Conservation (phyloP, 2,329 filamentous ascomycete genomes). For the Graphilbum sp. region DNA sequence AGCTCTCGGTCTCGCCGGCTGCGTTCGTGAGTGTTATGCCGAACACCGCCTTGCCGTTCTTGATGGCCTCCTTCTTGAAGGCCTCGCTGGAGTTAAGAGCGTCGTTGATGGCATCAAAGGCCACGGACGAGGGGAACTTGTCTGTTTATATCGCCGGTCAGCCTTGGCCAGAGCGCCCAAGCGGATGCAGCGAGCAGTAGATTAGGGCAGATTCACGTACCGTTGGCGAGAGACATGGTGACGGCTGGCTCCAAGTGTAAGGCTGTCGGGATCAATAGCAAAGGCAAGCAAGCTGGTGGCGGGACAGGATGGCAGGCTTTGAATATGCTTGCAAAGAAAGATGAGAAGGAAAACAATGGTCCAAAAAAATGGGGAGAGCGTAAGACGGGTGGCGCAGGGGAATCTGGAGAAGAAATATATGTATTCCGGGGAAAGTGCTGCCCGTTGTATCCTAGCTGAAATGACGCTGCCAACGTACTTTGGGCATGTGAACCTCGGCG, state of each 20-base stretch:
- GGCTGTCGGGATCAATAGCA: no score
- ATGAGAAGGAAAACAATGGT: neutral
- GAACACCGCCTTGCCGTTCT: constrained; percentile 75
- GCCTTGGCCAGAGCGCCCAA: neutral
- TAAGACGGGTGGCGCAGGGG: neutral
- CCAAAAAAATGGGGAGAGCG: neutral
- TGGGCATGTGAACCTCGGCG: constrained; percentile 8
- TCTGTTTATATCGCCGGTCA: constrained; percentile 32
- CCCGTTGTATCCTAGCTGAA: neutral
- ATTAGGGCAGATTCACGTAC: no score
- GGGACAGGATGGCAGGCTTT: neutral
- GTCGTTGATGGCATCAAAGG: constrained; percentile 75
- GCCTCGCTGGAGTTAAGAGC: constrained; percentile 52
- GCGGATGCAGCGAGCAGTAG: neutral
- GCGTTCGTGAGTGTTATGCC: constrained; percentile 86
- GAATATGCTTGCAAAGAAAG: neutral
- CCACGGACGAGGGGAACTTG: constrained; percentile 75
- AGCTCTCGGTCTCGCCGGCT: constrained; percentile 62
- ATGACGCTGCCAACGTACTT: neutral
- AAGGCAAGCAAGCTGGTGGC: no score
- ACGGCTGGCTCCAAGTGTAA: no score
- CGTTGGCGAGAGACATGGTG: constrained; percentile 8
- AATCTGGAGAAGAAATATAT: neutral
- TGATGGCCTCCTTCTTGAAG: constrained; percentile 70
- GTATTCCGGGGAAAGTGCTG: neutral